phyloP scores from a whole-genome alignment of 164 flowering plant species.

The Nelumbo lutea region DNA sequence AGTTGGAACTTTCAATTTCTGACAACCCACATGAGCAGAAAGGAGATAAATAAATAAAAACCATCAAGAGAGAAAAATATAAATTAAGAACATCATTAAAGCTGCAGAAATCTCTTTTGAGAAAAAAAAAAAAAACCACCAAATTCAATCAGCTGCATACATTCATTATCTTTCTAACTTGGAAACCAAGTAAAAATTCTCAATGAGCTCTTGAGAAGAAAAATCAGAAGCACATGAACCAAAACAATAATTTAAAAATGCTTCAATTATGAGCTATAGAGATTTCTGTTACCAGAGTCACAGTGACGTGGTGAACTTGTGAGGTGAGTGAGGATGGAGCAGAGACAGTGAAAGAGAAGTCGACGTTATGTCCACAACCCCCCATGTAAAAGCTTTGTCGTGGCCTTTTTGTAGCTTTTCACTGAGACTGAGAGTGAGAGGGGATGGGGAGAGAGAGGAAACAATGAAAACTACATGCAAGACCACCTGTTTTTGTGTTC shows the following conservation, averaged over 20 bases:
- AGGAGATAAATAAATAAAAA: not conserved
- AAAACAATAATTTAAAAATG: no score
- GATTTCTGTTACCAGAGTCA: not conserved
- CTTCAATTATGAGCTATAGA: not conserved
- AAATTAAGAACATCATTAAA: not conserved
- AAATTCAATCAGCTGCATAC: no score
- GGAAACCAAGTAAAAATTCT: not conserved
- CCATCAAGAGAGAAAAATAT: not conserved
- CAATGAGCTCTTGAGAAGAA: not conserved
- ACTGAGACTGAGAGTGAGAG: slow-evolving; percentile 6
- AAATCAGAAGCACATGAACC: not conserved
- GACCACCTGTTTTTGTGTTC: not conserved
- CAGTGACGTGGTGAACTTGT: not conserved
- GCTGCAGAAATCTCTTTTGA: not conserved
- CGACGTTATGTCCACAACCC: not conserved
- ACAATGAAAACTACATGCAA: not conserved
- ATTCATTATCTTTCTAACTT: not conserved
- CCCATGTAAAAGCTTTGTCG: slow-evolving; percentile 15
- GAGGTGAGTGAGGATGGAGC: slow-evolving; percentile 5
- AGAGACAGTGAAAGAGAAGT: not conserved
- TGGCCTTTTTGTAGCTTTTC: slow-evolving; percentile 5
- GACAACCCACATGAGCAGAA: not conserved
- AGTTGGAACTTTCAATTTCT: not conserved
- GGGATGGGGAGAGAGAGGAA: not conserved
- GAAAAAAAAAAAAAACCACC: no score